These are phyloP conservation scores for Spergularia bocconei DNA, from an alignment of 148 eudicot genomes.

Conservation along the genomic window DNA sequence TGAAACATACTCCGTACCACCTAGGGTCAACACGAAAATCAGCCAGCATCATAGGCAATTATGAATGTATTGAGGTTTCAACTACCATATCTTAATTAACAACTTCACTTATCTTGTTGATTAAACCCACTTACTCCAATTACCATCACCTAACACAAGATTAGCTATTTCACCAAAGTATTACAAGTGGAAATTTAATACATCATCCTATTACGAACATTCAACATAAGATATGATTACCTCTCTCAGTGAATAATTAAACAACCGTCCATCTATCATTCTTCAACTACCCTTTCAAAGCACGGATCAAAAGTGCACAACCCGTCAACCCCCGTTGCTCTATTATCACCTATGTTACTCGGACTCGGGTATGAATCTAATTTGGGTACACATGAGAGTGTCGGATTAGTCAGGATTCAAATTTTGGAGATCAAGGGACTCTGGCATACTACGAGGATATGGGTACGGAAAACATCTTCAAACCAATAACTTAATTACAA, in stretches of 20 bases:
- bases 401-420: too few relatives aligned
- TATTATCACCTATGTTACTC: too few relatives aligned
- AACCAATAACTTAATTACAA: too few relatives aligned
- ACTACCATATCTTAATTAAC: not conserved
- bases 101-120: not conserved
- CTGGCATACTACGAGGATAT: too few relatives aligned
- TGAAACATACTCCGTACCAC: too few relatives aligned
- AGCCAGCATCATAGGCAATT: not conserved
- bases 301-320: too few relatives aligned
- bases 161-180: not conserved
- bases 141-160: not conserved
- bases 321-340: too few relatives aligned
- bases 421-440: too few relatives aligned
- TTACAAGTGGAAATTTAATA: conserved; percentile 5
- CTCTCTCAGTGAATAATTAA: not conserved
- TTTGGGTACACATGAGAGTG: too few relatives aligned
- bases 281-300: not conserved
- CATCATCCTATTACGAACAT: not conserved
- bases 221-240: not conserved
- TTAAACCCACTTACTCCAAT: not conserved
- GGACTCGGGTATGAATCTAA: too few relatives aligned
- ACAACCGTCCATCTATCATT: not conserved
- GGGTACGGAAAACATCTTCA: too few relatives aligned
- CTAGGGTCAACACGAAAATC: not conserved
- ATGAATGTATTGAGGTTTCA: not conserved